A percentile compares a stretch with the other conserved stretches of the same genome.
These are phyloP conservation scores for Schrenkiella parvula DNA, from an alignment of 345 rosid species.

Conservation along the genomic window DNA sequence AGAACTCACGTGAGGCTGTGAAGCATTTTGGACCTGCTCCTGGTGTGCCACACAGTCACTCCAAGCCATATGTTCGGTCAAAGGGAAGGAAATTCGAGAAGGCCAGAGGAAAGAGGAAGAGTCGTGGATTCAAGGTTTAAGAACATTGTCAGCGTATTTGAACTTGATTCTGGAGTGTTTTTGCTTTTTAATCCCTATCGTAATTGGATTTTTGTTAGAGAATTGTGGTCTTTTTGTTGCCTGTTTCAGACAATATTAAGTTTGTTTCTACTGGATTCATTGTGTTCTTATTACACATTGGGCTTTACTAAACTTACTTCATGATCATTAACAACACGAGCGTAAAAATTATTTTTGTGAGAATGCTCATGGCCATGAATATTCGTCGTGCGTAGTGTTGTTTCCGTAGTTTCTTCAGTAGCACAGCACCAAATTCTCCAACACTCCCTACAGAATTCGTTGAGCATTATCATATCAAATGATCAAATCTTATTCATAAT, in stretches of 20 bases:
- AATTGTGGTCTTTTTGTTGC: conserved; percentile 12
- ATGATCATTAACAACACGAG: not conserved
- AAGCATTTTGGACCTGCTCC: conserved; percentile 98
- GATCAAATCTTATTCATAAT: not conserved
- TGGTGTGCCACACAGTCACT: conserved; percentile 90
- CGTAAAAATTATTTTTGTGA: not conserved
- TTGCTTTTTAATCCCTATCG: conserved; percentile 11
- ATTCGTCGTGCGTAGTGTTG: too few relatives aligned
- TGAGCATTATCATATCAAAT: not conserved
- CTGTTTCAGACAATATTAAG: conserved; percentile 19
- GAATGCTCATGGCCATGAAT: not conserved
- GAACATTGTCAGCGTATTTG: conserved; percentile 9
- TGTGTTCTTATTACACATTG: not conserved
- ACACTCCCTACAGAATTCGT: not conserved
- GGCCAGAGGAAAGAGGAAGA: conserved; percentile 88
- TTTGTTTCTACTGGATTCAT: conserved; percentile 4
- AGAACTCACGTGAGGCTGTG: conserved; percentile 92
- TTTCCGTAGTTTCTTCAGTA: too few relatives aligned
- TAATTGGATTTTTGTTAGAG: conserved; percentile 36
- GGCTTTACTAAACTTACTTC: not conserved
- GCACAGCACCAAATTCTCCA: too few relatives aligned
- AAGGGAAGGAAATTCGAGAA: conserved; percentile 92
- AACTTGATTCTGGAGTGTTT: conserved; percentile 24
- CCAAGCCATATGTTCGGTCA: conserved; percentile 82
- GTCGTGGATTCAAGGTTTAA: conserved; percentile 73